phyloP scores from a whole-genome alignment of 805 yeast species.

The Pichia membranifaciens region DNA sequence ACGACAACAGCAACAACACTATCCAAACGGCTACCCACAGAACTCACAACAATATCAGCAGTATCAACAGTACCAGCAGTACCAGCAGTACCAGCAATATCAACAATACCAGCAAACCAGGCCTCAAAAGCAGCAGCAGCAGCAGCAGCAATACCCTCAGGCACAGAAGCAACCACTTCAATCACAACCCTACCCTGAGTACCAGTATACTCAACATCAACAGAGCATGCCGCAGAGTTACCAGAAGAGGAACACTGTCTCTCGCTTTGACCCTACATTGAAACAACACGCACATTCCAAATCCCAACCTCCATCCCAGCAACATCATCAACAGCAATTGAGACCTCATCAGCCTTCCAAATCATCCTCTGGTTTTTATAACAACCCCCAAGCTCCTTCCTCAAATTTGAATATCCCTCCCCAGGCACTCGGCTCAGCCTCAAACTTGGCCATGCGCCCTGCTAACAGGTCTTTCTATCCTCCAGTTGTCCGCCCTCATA shows the following conservation, averaged over 20 bases:
- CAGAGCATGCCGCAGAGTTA: neutral
- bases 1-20: slow-evolving; percentile 1
- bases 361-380: neutral
- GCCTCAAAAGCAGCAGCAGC: slow-evolving; percentile 5
- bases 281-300: neutral
- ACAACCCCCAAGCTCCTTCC: slow-evolving; percentile 1
- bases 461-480: neutral
- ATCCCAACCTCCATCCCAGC: neutral
- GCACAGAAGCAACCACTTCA: neutral
- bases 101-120: neutral
- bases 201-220: neutral
- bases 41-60: slow-evolving; percentile 7
- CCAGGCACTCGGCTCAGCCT: neutral
- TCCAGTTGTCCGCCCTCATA: neutral
- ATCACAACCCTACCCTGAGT: neutral
- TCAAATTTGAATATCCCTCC: neutral
- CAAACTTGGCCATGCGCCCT: neutral
- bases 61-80: neutral
- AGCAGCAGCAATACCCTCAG: slow-evolving; percentile 1
- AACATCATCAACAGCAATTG: neutral
- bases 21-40: slow-evolving; percentile 1
- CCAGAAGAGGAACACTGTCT: too few species aligned
- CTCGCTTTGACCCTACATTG: neutral
- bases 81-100: neutral
- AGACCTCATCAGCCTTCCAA: neutral